Evolutionary conservation across 306 rosid species (phyloP), one percentile per base, ranked within the genome.

Genomic region (Glycyrrhiza uralensis): DNA sequence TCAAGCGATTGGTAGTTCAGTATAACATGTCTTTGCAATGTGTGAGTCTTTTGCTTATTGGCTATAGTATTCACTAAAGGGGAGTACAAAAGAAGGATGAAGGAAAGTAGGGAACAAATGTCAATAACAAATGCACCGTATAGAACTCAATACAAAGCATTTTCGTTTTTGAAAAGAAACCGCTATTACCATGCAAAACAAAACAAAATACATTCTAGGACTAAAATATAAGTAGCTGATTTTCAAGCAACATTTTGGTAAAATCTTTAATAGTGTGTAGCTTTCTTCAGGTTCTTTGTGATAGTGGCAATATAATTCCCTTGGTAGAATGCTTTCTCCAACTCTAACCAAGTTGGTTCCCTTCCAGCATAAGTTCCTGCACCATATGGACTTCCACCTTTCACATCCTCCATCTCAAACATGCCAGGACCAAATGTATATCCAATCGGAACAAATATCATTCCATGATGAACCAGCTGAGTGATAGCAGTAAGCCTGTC

Each of bases 371-470:
- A 87, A 23, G 91, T 87, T 78, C 96, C 96, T 0, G 93, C 87
- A 73, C 96, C 93, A n/a, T 90, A 87, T 2, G 96, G 96, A 66
- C 91, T 90, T 76, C 96, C 96, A 14, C 96, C 93, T 59, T 90
- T 90, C 17, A 87, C 77, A 6, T 77, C 39, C 49, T 86, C 89
- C 96, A 87, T 90, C 82, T 87, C 93, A 45, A 87, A 87, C 96
- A 90, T 90, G 77, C 96, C 93, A 17, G 91, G 85, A 15, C 96
- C 96, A 23, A 90, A 90, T 69, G 96, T 90, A 77, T 90, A 90
- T 24, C 93, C 93, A 26, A 90, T 90, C 22, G 96, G 93, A 13
- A 90, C 93, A 55, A 88, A 90, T 26, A 88, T 45, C 93, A 90
- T 86, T 35, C 96, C 96, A 20, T 88, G 96, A 82, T 90, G 93